Evolutionary conservation across 345 rosid genomes (phyloP), one percentile per base, ranked within the genome.

Genomic region (Rubroshorea leprosula): DNA sequence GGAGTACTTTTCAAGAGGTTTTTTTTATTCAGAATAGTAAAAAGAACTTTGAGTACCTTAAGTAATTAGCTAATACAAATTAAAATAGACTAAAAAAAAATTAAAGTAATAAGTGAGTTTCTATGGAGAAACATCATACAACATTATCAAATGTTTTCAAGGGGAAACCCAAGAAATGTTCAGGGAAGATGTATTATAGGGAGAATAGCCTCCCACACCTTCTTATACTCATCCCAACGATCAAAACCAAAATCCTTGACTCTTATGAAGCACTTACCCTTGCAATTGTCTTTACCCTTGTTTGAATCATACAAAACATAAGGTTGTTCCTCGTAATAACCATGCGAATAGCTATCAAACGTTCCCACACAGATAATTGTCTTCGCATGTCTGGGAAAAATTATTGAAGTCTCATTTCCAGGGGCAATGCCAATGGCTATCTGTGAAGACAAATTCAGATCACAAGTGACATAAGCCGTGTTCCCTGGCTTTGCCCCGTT

Each of bases 221-320:
- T 44, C 44, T 43, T 54, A 0, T 11, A 8, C 12, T 18, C 53
- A 10, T 62, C 43, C 21, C 59, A 45, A 11, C 66, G 25, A 54
- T 43, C 21, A 46, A 62, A 62, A 5, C 2, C 5, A 1, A 38
- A 3, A 31, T 55, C 29, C 6, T 22, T 41, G 15, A 23, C 70
- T 43, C 23, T 27, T 0, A 65, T 18, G 18, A 44, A 6, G 23
- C 49, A 65, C 14, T 19, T 43, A 18, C 46, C 22, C 21, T 53
- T 48, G 61, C 51, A 67, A 6, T 58, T 43, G 43, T 54, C 49
- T 18, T 17, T 23, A 39, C 57, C 68, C 44, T 58, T 49, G 31
- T 35, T 24, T n/a, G 63, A 61, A 61, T 61, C 23, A 20, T 61
- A 62, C 17, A 47, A 27, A n/a, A 19, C 38, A 29, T 66, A 62